Evolutionary conservation across 2,329 filamentous ascomycete species (phyloP).

Genomic region (Helicocarpus griseus): DNA sequence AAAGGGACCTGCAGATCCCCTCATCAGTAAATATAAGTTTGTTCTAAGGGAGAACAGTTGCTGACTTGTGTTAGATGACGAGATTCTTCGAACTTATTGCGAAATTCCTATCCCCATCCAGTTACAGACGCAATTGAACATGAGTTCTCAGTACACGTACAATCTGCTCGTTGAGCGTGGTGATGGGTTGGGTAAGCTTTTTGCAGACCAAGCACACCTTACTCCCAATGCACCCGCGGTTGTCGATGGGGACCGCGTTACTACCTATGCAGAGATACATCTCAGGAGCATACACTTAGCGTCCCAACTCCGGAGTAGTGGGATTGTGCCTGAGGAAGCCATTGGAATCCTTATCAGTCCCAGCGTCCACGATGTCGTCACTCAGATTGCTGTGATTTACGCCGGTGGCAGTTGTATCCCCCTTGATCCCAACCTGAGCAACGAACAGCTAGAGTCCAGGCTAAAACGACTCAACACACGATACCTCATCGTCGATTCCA

Average conservation of each 20-base stretch:
- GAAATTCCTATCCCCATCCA: background rate
- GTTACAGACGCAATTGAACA: background rate
- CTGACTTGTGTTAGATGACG: background rate
- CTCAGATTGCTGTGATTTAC: slow-evolving; percentile 18
- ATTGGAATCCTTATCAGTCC: slow-evolving; percentile 15
- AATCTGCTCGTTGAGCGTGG: slow-evolving; percentile 3
- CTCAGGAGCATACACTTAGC: slow-evolving; percentile 6
- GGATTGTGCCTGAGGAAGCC: slow-evolving; percentile 8
- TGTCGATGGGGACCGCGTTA: slow-evolving; percentile 4
- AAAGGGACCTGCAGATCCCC: background rate
- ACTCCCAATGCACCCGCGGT: slow-evolving; percentile 8
- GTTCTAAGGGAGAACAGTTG: background rate
- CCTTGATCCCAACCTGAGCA: slow-evolving; percentile 15
- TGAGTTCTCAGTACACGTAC: background rate
- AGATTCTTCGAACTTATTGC: slow-evolving; percentile 1
- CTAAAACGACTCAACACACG: slow-evolving; percentile 8
- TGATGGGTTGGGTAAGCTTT: slow-evolving; percentile 11
- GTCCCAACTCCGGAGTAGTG: background rate
- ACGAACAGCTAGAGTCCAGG: slow-evolving; percentile 11
- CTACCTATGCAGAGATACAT: slow-evolving; percentile 12
- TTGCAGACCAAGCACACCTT: slow-evolving; percentile 4
- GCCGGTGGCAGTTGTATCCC: slow-evolving; percentile 17
- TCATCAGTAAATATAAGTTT: background rate
- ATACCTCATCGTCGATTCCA: slow-evolving; percentile 8
- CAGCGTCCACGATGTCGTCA: slow-evolving; percentile 13